Conservation (phyloP, 2,329 filamentous ascomycete genomes). For the Thermoascus crustaceus region DNA sequence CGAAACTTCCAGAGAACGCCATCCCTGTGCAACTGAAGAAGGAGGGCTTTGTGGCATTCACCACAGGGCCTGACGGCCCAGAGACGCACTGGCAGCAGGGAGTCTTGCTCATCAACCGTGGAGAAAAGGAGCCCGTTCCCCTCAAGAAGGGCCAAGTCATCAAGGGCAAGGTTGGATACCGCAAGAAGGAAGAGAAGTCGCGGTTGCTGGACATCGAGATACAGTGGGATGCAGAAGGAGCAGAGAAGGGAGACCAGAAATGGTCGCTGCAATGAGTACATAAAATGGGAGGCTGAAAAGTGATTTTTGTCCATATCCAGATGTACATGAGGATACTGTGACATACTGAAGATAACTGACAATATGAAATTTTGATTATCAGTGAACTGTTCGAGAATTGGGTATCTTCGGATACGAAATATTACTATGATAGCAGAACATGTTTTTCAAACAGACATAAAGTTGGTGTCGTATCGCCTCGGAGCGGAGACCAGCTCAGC, state of each 20-base stretch:
- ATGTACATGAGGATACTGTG: too few species aligned
- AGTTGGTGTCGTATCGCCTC: too few species aligned
- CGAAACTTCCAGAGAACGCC: slow-evolving; percentile 46
- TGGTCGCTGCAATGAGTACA: slow-evolving; percentile 37
- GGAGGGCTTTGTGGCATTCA: slow-evolving; percentile 66
- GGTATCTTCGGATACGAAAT: too few species aligned
- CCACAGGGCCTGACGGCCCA: slow-evolving; percentile 68
- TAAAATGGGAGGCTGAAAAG: too few species aligned
- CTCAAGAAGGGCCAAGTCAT: slow-evolving; percentile 51
- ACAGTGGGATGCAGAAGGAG: slow-evolving; percentile 48
- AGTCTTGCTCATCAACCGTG: slow-evolving; percentile 59
- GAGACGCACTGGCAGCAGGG: slow-evolving; percentile 90
- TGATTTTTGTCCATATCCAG: slow-evolving; percentile 6
- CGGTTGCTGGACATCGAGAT: slow-evolving; percentile 59
- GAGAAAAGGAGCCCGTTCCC: slow-evolving; percentile 39
- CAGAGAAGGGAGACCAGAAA: slow-evolving; percentile 32
- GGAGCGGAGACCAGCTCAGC: too few species aligned
- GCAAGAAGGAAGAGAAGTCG: slow-evolving; percentile 61
- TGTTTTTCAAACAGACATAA: too few species aligned
- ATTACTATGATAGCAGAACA: too few species aligned
- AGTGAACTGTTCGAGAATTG: too few species aligned
- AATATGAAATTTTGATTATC: too few species aligned
- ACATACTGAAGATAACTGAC: too few species aligned
- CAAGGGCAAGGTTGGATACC: slow-evolving; percentile 61
- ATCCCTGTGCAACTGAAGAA: slow-evolving; percentile 53